Percentiles rank a stretch among this genome's conserved stretches.
phyloP scores from a whole-genome alignment of 305 asterid genomes.

The Rubia tinctorum region DNA sequence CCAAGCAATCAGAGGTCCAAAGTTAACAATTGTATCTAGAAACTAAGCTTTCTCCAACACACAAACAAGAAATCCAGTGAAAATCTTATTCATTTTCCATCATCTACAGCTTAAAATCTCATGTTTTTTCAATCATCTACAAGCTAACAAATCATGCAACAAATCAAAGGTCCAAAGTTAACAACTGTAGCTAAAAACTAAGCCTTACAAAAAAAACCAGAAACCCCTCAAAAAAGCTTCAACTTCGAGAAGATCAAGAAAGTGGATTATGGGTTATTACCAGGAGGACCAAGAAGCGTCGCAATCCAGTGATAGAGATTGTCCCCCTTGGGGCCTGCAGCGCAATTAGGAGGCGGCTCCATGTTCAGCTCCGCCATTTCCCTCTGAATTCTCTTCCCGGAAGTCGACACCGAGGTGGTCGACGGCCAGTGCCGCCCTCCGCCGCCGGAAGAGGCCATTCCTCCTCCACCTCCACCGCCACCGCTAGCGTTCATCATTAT shows the following conservation, averaged over 20 bases:
- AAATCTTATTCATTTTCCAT: too few species aligned
- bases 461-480: not conserved
- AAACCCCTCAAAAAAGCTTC: not conserved
- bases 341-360: conserved; percentile 76
- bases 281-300: conserved; percentile 82
- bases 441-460: conserved; percentile 16
- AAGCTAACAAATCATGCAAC: too few species aligned
- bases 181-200: not conserved
- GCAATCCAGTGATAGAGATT: conserved; percentile 98
- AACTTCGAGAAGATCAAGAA: not conserved
- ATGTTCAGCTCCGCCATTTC: conserved; percentile 82
- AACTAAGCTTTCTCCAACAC: too few species aligned
- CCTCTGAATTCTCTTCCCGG: conserved; percentile 87
- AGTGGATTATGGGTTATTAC: conserved; percentile 30
- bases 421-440: conserved; percentile 80
- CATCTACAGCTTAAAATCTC: not conserved
- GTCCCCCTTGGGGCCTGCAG: conserved; percentile 95
- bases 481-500: conserved; percentile 9
- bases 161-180: not conserved
- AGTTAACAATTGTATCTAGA: too few species aligned
- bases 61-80: too few species aligned
- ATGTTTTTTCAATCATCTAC: not conserved
- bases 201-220: too few species aligned
- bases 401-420: conserved; percentile 78
- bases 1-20: too few species aligned